Conservation (phyloP, 2,329 filamentous ascomycete genomes). For the Cordyceps tenuipes region DNA sequence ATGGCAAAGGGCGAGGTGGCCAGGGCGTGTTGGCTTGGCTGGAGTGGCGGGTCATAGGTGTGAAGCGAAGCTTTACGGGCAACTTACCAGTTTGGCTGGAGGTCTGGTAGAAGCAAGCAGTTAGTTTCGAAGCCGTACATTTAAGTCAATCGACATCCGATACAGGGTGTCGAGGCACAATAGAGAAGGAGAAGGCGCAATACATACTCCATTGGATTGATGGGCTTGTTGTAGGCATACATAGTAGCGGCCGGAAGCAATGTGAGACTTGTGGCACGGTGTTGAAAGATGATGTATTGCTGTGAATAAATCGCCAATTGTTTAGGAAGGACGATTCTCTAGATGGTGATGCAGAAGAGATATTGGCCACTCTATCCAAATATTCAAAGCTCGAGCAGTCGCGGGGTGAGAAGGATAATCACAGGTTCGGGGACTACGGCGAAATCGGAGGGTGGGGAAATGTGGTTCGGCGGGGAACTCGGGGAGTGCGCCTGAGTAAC, state of each 20-base stretch:
- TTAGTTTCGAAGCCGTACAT: not conserved
- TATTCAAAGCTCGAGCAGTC: not conserved
- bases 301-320: not conserved
- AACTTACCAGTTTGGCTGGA: slow-evolving; percentile 9
- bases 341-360: not conserved
- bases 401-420: not conserved
- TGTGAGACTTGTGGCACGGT: too few relatives aligned
- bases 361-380: not conserved
- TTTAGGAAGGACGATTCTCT: not conserved
- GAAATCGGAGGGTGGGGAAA: not conserved
- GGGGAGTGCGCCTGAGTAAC: slow-evolving; percentile 3
- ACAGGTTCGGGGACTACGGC: not conserved
- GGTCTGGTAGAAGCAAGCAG: slow-evolving; percentile 1
- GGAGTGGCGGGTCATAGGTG: not conserved
- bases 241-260: slow-evolving; percentile 15
- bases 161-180: not conserved
- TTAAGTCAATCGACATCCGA: not conserved
- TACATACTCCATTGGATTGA: slow-evolving; percentile 31
- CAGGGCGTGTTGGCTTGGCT: too few relatives aligned
- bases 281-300: not conserved
- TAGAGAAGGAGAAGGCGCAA: not conserved
- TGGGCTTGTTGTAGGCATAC: slow-evolving; percentile 30
- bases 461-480: slow-evolving; percentile 4
- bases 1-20: not conserved
- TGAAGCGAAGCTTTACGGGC: slow-evolving; percentile 3